phyloP scores from a whole-genome alignment of 495 filamentous ascomycete species.

The Jackrogersella minutella region DNA sequence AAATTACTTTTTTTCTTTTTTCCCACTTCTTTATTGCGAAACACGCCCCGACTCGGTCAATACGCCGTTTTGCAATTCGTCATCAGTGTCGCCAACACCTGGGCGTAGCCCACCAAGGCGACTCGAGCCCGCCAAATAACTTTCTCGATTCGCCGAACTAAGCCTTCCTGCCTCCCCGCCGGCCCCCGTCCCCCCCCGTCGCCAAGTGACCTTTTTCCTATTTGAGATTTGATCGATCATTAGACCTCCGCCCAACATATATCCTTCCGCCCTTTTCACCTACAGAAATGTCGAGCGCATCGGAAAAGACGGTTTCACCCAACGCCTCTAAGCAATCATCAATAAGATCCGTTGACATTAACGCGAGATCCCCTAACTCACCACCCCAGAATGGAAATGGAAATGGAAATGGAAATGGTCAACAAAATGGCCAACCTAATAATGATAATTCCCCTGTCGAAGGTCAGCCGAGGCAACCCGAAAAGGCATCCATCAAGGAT shows the following conservation, averaged over 20 bases:
- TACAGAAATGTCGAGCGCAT: constrained; percentile 45
- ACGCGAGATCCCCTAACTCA: constrained; percentile 52
- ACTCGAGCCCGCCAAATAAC: constrained; percentile 42
- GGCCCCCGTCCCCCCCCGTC: constrained; percentile 24
- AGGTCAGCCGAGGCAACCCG: constrained; percentile 48
- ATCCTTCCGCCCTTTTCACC: neutral
- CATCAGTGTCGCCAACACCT: constrained; percentile 39
- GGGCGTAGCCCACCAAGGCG: constrained; percentile 47
- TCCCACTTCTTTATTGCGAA: constrained; percentile 28
- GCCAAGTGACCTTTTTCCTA: constrained; percentile 42
- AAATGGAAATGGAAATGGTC: too few species aligned
- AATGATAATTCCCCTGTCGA: constrained; percentile 39
- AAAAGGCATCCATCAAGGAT: constrained; percentile 59
- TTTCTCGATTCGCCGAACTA: constrained; percentile 37
- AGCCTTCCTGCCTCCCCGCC: constrained; percentile 32
- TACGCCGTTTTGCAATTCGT: constrained; percentile 42
- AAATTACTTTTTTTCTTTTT: constrained; percentile 28
- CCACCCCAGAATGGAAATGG: constrained; percentile 52
- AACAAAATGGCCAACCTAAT: constrained; percentile 48
- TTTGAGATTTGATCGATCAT: constrained; percentile 27
- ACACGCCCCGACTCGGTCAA: constrained; percentile 14
- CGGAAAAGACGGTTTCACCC: constrained; percentile 49
- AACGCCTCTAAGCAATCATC: constrained; percentile 56
- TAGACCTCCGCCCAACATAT: constrained; percentile 1
- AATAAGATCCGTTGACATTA: constrained; percentile 53